phyloP scores from a whole-genome alignment of 2,329 filamentous ascomycete genomes.

The Rosellinia necatrix region DNA sequence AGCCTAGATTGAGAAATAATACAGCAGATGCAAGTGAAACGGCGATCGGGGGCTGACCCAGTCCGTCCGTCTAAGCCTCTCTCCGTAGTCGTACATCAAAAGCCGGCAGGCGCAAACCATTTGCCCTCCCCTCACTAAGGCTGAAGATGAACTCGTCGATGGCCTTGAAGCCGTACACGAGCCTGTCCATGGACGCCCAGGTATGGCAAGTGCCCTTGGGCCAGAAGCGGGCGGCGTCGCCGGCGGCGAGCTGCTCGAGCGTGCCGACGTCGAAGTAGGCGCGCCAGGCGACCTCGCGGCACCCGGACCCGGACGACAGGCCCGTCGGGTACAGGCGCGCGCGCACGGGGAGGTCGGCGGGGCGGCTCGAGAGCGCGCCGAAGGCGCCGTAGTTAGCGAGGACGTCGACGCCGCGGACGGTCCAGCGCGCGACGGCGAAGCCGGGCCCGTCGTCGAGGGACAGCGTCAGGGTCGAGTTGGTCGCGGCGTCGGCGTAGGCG shows the following conservation, averaged over 20 bases:
- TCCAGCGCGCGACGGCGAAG: constrained; percentile 45
- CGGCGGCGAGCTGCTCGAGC: constrained; percentile 27
- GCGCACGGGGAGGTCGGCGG: constrained; percentile 22
- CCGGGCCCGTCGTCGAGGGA: constrained; percentile 46
- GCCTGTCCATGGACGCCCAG: constrained; percentile 35
- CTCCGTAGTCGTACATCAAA: constrained; percentile 29
- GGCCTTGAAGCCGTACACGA: constrained; percentile 37
- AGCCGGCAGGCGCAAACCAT: constrained; percentile 26
- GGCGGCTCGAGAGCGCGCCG: constrained; percentile 26
- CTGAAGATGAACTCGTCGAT: constrained; percentile 37
- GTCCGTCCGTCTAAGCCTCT: not conserved
- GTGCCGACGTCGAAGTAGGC: constrained; percentile 33
- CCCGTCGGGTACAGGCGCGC: constrained; percentile 36
- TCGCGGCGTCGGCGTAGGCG: constrained; percentile 44
- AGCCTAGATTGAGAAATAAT: no score
- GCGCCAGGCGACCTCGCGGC: constrained; percentile 31
- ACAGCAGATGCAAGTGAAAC: no score
- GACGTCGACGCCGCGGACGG: constrained; percentile 48
- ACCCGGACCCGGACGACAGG: constrained; percentile 23
- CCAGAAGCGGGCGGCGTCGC: constrained; percentile 34
- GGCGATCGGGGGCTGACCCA: no score
- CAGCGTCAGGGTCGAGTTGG: constrained; percentile 48
- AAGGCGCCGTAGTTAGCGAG: constrained; percentile 41
- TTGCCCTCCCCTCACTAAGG: constrained; percentile 19
- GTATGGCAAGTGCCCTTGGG: constrained; percentile 33